Percentiles rank a stretch among this genome's conserved stretches.
Evolutionary conservation across 192 early-diverging fungal species (phyloP).

Genomic region (Chytriomyces sp.): DNA sequence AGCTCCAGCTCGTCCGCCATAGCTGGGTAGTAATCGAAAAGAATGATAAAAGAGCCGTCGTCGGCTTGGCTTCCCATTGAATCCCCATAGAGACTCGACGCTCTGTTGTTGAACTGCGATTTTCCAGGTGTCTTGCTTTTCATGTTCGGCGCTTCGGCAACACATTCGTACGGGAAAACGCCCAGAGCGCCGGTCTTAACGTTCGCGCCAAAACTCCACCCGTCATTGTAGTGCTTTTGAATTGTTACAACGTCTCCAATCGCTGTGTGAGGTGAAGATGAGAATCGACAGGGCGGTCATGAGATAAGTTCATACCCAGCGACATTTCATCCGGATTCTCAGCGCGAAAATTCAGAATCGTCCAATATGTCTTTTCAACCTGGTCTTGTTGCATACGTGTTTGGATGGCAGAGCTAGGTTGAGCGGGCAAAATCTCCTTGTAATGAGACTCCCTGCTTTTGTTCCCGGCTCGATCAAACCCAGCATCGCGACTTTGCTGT

Average conservation of each 20-base stretch:
- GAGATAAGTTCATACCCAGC: background rate
- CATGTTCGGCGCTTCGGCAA: background rate
- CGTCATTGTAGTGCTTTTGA: slow-evolving; percentile 5
- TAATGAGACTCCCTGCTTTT: slow-evolving; percentile 14
- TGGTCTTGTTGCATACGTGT: too few species aligned
- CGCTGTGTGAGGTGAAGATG: background rate
- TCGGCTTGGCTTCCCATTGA: background rate
- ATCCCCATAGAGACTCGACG: slow-evolving; percentile 15
- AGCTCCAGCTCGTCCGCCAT: slow-evolving; percentile 11
- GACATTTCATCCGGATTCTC: slow-evolving; percentile 11
- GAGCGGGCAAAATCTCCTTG: too few species aligned
- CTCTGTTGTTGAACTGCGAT: background rate
- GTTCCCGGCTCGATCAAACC: background rate
- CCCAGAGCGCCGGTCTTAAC: background rate
- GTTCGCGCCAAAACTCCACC: slow-evolving; percentile 18
- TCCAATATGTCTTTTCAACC: slow-evolving; percentile 14
- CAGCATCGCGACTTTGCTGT: background rate
- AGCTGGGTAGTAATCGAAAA: slow-evolving; percentile 16
- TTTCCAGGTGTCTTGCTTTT: background rate
- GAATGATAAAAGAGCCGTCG: slow-evolving; percentile 1
- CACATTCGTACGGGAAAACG: background rate
- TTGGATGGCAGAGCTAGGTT: too few species aligned
- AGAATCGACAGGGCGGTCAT: background rate
- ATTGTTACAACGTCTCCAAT: slow-evolving; percentile 16
- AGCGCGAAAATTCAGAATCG: slow-evolving; percentile 20